Evolutionary conservation across 169 alveolate genomes (phyloP).

Genomic region (Plasmodium blacklocki): DNA sequence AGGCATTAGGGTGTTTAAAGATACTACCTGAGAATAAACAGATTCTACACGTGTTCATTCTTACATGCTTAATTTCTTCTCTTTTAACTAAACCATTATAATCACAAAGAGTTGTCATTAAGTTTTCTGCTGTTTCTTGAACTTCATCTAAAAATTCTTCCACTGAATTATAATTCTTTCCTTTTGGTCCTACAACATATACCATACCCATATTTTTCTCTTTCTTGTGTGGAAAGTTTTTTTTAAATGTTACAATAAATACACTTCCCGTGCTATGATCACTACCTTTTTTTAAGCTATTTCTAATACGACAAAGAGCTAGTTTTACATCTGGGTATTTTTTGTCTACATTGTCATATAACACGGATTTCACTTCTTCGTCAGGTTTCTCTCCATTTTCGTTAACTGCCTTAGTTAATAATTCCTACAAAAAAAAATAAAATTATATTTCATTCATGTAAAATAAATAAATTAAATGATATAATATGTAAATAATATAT

Average conservation of each 20-base stretch:
- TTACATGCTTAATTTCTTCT: slow-evolving; percentile 77
- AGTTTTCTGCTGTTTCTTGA: slow-evolving; percentile 82
- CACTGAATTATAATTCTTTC: slow-evolving; percentile 72
- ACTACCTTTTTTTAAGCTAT: slow-evolving; percentile 44
- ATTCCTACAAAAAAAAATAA: slow-evolving; percentile 18
- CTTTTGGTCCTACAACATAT: slow-evolving; percentile 86
- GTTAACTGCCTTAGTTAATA: slow-evolving; percentile 46
- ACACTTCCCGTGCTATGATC: slow-evolving; percentile 60
- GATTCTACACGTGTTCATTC: slow-evolving; percentile 85
- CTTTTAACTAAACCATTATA: slow-evolving; percentile 88
- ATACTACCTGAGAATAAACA: slow-evolving; percentile 80
- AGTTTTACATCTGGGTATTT: slow-evolving; percentile 73
- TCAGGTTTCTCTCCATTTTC: slow-evolving; percentile 58
- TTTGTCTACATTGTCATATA: slow-evolving; percentile 56
- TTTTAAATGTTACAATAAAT: slow-evolving; percentile 76
- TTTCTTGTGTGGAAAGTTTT: slow-evolving; percentile 71
- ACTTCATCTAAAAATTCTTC: slow-evolving; percentile 83
- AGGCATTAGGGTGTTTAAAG: slow-evolving; percentile 76
- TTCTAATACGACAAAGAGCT: slow-evolving; percentile 61
- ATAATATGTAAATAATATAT: neutral
- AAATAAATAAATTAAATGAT: too few relatives aligned
- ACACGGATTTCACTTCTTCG: slow-evolving; percentile 68
- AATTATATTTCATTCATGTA: neutral
- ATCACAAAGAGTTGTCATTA: slow-evolving; percentile 88
- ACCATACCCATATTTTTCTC: slow-evolving; percentile 81